Evolutionary conservation across 805 yeast species (phyloP), one percentile per base, ranked within the genome.

Genomic region (Teunomyces pallodes): DNA sequence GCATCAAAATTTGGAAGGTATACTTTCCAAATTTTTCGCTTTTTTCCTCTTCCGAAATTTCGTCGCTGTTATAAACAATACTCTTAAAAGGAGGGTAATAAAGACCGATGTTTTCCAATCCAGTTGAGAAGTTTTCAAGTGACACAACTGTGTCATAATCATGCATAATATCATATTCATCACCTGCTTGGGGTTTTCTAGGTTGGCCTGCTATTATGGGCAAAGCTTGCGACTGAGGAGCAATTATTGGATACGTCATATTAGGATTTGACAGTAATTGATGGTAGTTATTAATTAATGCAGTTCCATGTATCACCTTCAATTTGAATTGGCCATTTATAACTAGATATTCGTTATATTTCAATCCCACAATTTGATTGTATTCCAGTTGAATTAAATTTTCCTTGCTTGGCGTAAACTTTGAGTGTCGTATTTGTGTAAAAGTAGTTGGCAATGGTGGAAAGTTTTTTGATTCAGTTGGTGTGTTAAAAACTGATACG

Each of bases 261-360:
- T 69, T 55, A 56, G 74, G 54, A 36, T 14, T 64, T 46, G 54
- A 57, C 42, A 48, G 52, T 3, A 58, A 30, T 28, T 54, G 54
- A 53, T 68, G 70, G 3, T 53, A 46, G 10, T 75, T 69, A 52
- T 82, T 81, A 1, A 81, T 50, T 3, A 62, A 51, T 0, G 79
- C 57, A 0, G 77, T 74, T 13, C 87, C 87, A 45, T 76, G 59
- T 50, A 72, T 74, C 0, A 82, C 63, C 3, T 58, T 57, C 20
- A 82, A 43, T 3, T 41, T 55, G 52, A 70, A 80, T 49, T 75
- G 81, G 0, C 87, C 86, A 46, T 67, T 64, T 1, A 82, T 46
- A 35, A 79, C 54, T 2, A 82, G 49, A 44, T 58, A 67, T 48
- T 81, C 81, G 26, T 64, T 61, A 1, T 60, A 52, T 46, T 70